Evolutionary conservation across 1,139 yeast genomes (phyloP).

Genomic region (Saccharomycopsis crataegensis): DNA sequence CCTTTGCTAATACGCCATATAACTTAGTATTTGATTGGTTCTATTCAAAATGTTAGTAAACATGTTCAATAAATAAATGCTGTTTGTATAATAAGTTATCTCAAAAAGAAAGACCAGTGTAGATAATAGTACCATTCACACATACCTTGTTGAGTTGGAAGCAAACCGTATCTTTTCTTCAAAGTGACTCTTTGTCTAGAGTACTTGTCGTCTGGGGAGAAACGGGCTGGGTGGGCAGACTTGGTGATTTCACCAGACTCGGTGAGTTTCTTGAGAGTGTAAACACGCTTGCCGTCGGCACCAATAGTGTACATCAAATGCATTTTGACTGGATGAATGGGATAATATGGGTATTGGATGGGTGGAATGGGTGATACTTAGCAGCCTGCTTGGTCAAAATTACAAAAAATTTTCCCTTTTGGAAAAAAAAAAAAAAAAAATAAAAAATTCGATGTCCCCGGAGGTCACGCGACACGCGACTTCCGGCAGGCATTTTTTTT

Average conservation of each 20-base stretch:
- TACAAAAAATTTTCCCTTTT: no score
- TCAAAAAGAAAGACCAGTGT: not conserved
- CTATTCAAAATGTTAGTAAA: not conserved
- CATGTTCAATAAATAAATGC: not conserved
- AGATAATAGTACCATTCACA: not conserved
- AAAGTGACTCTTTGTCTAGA: conserved; percentile 98
- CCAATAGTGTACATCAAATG: conserved; percentile 98
- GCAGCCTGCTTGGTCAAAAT: no score
- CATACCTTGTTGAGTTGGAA: conserved; percentile 69
- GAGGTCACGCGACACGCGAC: no score
- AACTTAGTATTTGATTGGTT: not conserved
- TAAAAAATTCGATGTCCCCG: no score
- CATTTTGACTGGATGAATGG: conserved; percentile 41
- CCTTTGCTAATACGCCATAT: no score
- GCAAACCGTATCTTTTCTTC: conserved; percentile 86
- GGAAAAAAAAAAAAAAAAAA: no score
- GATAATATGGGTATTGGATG: no score
- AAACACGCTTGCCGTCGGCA: conserved; percentile 89
- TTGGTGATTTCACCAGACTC: conserved; percentile 90
- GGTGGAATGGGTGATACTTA: no score
- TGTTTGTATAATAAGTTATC: not conserved
- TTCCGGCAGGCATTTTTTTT: no score
- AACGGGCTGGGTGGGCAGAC: conserved; percentile 99
- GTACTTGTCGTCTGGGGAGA: conserved; percentile 98
- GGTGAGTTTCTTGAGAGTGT: conserved; percentile 80